phyloP scores from a whole-genome alignment of 345 rosid genomes.

The Punica granatum region DNA sequence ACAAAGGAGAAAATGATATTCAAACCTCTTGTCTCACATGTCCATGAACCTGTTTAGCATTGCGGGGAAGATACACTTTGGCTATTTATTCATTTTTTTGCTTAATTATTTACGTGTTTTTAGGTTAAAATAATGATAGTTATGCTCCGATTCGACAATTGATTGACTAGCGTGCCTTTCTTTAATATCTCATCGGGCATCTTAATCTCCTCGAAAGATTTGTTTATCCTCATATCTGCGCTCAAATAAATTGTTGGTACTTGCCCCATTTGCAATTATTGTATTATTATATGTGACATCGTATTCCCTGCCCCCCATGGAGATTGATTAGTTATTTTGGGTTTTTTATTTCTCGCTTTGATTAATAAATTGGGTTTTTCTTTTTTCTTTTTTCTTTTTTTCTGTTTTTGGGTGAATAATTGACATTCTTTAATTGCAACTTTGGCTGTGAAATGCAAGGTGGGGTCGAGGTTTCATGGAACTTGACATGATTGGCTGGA shows the following conservation, averaged over 20 bases:
- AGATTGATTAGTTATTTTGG: too few relatives aligned
- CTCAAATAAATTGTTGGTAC: not conserved
- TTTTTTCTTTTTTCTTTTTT: too few relatives aligned
- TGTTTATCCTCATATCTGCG: slow-evolving; percentile 4
- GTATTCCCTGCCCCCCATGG: not conserved
- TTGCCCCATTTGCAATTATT: slow-evolving; percentile 18
- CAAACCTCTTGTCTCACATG: not conserved
- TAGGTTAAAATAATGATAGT: slow-evolving; percentile 12
- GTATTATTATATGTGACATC: not conserved
- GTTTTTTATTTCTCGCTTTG: not conserved
- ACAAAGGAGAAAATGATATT: not conserved
- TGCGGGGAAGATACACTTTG: not conserved
- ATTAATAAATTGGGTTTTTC: not conserved
- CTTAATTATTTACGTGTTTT: too few relatives aligned
- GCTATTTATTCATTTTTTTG: not conserved
- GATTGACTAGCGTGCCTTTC: not conserved
- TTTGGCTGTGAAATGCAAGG: slow-evolving; percentile 4
- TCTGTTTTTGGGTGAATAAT: too few relatives aligned
- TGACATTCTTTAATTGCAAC: not conserved
- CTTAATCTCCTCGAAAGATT: slow-evolving; percentile 40
- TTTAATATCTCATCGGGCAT: slow-evolving; percentile 17
- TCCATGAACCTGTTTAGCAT: not conserved
- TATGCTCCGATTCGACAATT: slow-evolving; percentile 5
- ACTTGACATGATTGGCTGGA: not conserved
- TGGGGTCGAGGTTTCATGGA: slow-evolving; percentile 1